These are phyloP conservation scores for Apophysomyces trapeziformis DNA, from an alignment of 371 early-diverging fungal species.

Conservation along the genomic window DNA sequence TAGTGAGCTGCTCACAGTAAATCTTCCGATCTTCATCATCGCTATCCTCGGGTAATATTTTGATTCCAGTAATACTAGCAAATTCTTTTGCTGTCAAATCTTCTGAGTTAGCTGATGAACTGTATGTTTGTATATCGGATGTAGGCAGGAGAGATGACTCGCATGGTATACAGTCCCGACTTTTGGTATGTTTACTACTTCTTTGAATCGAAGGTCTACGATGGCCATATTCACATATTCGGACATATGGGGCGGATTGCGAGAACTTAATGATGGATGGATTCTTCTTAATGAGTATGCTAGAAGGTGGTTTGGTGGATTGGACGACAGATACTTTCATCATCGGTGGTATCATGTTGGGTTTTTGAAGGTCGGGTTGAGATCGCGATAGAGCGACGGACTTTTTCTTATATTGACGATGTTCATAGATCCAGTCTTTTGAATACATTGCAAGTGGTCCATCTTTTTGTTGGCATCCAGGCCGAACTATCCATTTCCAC, in stretches of 20 bases:
- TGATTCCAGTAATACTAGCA: conserved; percentile 38
- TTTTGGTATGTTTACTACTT: background rate
- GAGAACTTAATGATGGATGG: conserved; percentile 13
- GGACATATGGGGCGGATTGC: conserved; percentile 5
- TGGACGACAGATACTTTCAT: background rate
- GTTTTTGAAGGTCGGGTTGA: background rate
- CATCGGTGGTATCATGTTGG: background rate
- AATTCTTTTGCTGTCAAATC: conserved; percentile 42
- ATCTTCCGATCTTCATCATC: conserved; percentile 8
- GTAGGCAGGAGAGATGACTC: conserved; percentile 7
- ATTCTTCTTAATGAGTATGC: conserved; percentile 10
- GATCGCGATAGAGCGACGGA: conserved; percentile 3
- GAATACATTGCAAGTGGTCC: conserved; percentile 12
- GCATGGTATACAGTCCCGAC: conserved; percentile 14
- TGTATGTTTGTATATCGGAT: conserved; percentile 18
- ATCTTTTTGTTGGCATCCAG: conserved; percentile 10
- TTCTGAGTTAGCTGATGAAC: conserved; percentile 32
- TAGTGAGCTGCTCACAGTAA: conserved; percentile 13
- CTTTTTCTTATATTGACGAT: conserved; percentile 4
- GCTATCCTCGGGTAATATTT: conserved; percentile 27
- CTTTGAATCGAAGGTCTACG: conserved; percentile 2
- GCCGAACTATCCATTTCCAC: conserved; percentile 11
- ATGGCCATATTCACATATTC: background rate
- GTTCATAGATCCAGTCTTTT: conserved; percentile 10
- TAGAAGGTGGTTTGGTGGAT: background rate